Percentiles rank a stretch among this genome's conserved stretches.
Conservation (phyloP, 495 filamentous ascomycete species). For the Patellaria atrata region DNA sequence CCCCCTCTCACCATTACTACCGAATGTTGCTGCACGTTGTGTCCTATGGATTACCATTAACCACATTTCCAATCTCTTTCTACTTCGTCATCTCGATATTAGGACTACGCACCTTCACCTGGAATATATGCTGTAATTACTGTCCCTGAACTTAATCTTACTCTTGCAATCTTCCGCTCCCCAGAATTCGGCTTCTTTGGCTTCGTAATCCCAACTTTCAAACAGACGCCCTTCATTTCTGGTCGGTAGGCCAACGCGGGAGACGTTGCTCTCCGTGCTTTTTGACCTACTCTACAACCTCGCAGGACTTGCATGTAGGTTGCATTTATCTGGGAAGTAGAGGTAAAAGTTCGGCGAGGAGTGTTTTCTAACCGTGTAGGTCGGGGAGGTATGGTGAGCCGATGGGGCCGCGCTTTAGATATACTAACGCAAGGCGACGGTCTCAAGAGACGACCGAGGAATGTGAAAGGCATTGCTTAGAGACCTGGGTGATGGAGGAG, state of each 20-base stretch:
- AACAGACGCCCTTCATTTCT: constrained; percentile 84
- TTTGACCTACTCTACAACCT: constrained; percentile 60
- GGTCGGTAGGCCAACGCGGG: constrained; percentile 68
- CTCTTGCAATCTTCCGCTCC: constrained; percentile 79
- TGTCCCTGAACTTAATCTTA: constrained; percentile 74
- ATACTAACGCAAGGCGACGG: no score
- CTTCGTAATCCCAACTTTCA: constrained; percentile 80
- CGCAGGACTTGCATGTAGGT: constrained; percentile 37
- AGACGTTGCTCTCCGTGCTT: constrained; percentile 67
- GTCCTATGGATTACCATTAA: no score
- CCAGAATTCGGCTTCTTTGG: constrained; percentile 99
- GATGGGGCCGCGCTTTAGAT: no score
- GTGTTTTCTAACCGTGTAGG: no score
- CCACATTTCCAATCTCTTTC: constrained; percentile 2
- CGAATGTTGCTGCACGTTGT: constrained; percentile 97
- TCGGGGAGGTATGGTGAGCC: no score
- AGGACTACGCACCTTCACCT: constrained; percentile 53
- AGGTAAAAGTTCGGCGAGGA: constrained; percentile 13
- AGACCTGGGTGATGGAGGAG: no score
- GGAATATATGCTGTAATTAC: constrained; percentile 85
- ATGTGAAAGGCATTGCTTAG: no score
- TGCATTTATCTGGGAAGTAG: constrained; percentile 11
- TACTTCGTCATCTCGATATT: background rate
- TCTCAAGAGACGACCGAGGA: no score
- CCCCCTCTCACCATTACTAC: constrained; percentile 90